Evolutionary conservation across 2,329 filamentous ascomycete genomes (phyloP), one percentile per base, ranked within the genome.

Genomic region (Colletotrichum aenigma): DNA sequence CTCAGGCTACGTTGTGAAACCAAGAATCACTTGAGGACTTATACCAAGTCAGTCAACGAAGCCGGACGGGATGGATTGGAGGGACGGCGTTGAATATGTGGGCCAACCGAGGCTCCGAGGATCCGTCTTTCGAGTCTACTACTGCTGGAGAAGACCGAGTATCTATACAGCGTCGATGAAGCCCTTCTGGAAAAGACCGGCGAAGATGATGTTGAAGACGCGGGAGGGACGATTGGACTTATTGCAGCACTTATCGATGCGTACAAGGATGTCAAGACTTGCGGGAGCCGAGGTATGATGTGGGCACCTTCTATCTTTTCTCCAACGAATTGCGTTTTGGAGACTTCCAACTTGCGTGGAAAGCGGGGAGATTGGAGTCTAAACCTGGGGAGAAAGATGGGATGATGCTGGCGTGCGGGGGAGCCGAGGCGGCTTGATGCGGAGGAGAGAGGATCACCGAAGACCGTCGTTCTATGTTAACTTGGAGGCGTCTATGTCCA

Each of bases 91-190:
- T 13, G 43, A 1, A 21, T 52, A 21, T 52, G 0, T 24, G 6
- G 10, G 43, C 3, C 43, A 52, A 3, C 43, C 43, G 43, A 52
- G 43, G 43, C 3, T 21, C 16, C 9, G n/a, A 52, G 6, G 43
- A 52, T 43, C 5, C 38, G 18, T 18, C 9, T 10, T 6, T 48
- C 16, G 38, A 10, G 0, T 10, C 38, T 48, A 0, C 2, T 24
- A 9, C n/a, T 13, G 43, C n/a, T 24, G 43, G 43, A 13, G n/a
- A 52, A 52, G 43, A 52, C 43, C 43, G 12, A 21, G 6, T 21
- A 7, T 21, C 6, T 21, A 0, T 4, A 52, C n/a, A 52, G 2
- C 6, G 6, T 0, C 13, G n/a, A 21, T 21, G 43, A 1, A 52
- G n/a, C 1, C 10, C n/a, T 21, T 4, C 43, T 13, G 18, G 43